A percentile compares a stretch with the other conserved stretches of the same genome.
These are phyloP conservation scores for Xanthoceras sorbifolium DNA, from an alignment of 345 rosid genomes.

Conservation along the genomic window DNA sequence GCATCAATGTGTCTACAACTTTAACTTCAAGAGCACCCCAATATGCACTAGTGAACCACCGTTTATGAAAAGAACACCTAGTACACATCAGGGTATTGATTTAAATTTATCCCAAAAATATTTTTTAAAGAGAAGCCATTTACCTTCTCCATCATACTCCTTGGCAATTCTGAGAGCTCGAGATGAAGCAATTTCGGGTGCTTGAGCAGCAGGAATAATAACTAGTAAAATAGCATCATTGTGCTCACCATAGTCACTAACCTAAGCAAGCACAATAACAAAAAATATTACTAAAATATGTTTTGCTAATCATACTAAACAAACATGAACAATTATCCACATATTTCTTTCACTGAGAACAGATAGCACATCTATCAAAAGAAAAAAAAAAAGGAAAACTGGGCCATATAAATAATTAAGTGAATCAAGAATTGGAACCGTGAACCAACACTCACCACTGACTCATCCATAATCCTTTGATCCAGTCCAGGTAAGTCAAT, in stretches of 20 bases:
- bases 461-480: slow-evolving; percentile 86
- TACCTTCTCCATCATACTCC: slow-evolving; percentile 89
- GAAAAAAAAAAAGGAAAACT: neutral
- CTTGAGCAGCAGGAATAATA: slow-evolving; percentile 84
- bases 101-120: neutral
- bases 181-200: slow-evolving; percentile 86
- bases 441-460: slow-evolving; percentile 56
- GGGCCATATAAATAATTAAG: neutral
- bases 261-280: slow-evolving; percentile 33
- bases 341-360: neutral
- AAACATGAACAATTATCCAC: slow-evolving; percentile 14
- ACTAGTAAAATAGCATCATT: slow-evolving; percentile 93
- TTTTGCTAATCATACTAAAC: slow-evolving; percentile 2
- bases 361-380: slow-evolving; percentile 10
- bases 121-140: slow-evolving; percentile 16
- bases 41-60: neutral
- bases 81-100: neutral
- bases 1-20: neutral
- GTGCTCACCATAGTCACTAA: slow-evolving; percentile 77
- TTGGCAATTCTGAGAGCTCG: slow-evolving; percentile 86
- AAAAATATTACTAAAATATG: slow-evolving; percentile 15
- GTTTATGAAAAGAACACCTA: neutral
- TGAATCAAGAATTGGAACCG: slow-evolving; percentile 16
- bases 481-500: slow-evolving; percentile 96
- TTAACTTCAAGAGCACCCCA: neutral